Base-by-base conservation (phyloP, 2,329 filamentous ascomycete species). In the Phyllosticta citriasiana region DNA sequence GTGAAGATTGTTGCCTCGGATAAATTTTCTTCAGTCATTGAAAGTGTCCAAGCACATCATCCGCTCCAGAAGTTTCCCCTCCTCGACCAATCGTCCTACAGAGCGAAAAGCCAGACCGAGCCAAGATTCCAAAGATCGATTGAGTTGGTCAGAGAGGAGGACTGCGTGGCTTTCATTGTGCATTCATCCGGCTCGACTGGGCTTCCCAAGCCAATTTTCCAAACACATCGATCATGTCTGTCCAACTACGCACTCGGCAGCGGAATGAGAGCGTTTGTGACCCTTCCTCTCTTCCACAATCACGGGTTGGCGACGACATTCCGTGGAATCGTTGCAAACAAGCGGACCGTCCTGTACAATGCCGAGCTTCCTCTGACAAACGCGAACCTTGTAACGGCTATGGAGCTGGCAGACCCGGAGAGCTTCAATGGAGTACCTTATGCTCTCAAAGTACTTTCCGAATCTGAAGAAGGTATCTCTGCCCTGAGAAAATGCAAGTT, bases 341-440 rank as follows among this genome's bases (percentile, higher is more conserved):
- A 81, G 61, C 70, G 76, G 0, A 78, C 83, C 12, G 77, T 79
- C 59, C 67, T 86, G 53, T 82, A 80, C 67, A 85, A 82, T 63
- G 78, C 81, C 2, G 73, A 74, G 1, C 66, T 85, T 2, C 84
- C 84, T 0, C 69, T 86, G 3, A 84, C 84, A 0, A 73, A 73
- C 1, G 72, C 75, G n/a, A 74, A 78, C 16, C 70, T 85, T 1
- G 69, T 81, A 1, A 67, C 72, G 4, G 77, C 77, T 10, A 75
- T 84, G 65, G 65, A 70, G 7, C 68, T 68, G 7, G 59, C 55
- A 3, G 54, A 76, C 19, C 76, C 79, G 0, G 78, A 86, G 59
- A 79, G 82, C 22, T 80, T 88, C 33, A 80, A 85, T 61, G 79
- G 77, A 2, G 85, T 88, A 0, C 85, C 86, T 0, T 88, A 87